Percentiles rank a stretch among this genome's conserved stretches.
Evolutionary conservation across 306 rosid species (phyloP).

Genomic region (Mimosa pudica): DNA sequence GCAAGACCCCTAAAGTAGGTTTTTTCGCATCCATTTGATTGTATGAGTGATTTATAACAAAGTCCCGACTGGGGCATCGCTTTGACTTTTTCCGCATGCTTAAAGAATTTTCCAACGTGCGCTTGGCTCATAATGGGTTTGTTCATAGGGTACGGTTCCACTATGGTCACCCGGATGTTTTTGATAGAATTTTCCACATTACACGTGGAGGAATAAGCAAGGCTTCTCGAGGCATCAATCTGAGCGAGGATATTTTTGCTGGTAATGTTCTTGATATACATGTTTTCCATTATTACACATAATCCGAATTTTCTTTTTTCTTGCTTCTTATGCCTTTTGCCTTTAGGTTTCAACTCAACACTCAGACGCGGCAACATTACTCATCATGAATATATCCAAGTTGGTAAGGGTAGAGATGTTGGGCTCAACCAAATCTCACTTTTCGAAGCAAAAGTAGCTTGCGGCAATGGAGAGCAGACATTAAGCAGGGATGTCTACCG

Average conservation of each 20-base stretch:
- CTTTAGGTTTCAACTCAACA: conserved; percentile 87
- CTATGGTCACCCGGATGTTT: conserved; percentile 98
- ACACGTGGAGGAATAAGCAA: conserved; percentile 99
- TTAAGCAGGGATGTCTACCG: conserved; percentile 92
- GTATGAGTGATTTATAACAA: conserved; percentile 16
- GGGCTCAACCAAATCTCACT: conserved; percentile 97
- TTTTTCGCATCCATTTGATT: conserved; percentile 30
- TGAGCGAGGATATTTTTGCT: conserved; percentile 98
- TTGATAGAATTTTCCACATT: conserved; percentile 93
- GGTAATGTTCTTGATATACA: conserved; percentile 56
- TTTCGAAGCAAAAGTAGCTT: conserved; percentile 95
- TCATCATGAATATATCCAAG: conserved; percentile 97
- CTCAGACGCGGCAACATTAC: conserved; percentile 91
- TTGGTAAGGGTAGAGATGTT: conserved; percentile 98
- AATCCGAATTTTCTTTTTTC: conserved; percentile 25
- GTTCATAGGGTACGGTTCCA: conserved; percentile 88
- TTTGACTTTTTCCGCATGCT: conserved; percentile 98
- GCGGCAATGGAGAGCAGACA: conserved; percentile 95
- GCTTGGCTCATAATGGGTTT: conserved; percentile 23
- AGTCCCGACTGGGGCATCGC: conserved; percentile 80
- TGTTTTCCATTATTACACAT: not conserved
- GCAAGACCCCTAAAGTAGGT: conserved; percentile 97
- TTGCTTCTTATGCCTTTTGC: conserved; percentile 31
- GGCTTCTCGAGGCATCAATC: conserved; percentile 93
- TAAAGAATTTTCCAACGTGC: not conserved